A percentile compares a stretch with the other conserved stretches of the same genome.
phyloP scores from a whole-genome alignment of 768 basidiomycete species.

The Suillus occidentalis region DNA sequence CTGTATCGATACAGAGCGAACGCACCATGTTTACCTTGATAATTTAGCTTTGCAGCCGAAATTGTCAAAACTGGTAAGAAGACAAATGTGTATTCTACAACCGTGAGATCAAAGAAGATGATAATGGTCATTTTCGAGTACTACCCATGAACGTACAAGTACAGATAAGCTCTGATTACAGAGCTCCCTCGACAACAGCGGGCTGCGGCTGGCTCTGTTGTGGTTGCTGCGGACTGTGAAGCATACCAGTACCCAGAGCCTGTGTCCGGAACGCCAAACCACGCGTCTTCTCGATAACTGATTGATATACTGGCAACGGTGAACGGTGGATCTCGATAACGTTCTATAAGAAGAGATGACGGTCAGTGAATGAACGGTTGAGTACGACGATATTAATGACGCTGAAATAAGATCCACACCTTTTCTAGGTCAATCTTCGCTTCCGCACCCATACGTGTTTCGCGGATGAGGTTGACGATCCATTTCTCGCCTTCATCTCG shows the following conservation, averaged over 20 bases:
- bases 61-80: neutral
- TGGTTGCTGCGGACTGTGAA: slow-evolving; percentile 33
- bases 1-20: neutral
- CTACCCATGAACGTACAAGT: slow-evolving; percentile 2
- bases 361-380: slow-evolving; percentile 10
- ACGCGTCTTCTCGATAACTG: slow-evolving; percentile 93
- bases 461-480: slow-evolving; percentile 98
- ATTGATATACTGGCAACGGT: slow-evolving; percentile 86
- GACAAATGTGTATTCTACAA: neutral
- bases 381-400: neutral
- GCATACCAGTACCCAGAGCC: slow-evolving; percentile 80
- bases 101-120: neutral
- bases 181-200: slow-evolving; percentile 25
- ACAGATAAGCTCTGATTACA: slow-evolving; percentile 15
- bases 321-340: slow-evolving; percentile 95
- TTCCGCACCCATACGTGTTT: slow-evolving; percentile 94
- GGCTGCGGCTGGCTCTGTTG: slow-evolving; percentile 33
- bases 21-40: neutral
- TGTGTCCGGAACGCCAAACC: slow-evolving; percentile 90
- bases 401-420: slow-evolving; percentile 40
- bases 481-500: slow-evolving; percentile 97
- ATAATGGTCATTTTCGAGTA: neutral
- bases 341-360: slow-evolving; percentile 54
- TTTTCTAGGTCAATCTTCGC: slow-evolving; percentile 98
- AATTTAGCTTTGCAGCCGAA: neutral